Evolutionary conservation across 148 eudicot species (phyloP).

Genomic region (Arctostaphylos glauca): DNA sequence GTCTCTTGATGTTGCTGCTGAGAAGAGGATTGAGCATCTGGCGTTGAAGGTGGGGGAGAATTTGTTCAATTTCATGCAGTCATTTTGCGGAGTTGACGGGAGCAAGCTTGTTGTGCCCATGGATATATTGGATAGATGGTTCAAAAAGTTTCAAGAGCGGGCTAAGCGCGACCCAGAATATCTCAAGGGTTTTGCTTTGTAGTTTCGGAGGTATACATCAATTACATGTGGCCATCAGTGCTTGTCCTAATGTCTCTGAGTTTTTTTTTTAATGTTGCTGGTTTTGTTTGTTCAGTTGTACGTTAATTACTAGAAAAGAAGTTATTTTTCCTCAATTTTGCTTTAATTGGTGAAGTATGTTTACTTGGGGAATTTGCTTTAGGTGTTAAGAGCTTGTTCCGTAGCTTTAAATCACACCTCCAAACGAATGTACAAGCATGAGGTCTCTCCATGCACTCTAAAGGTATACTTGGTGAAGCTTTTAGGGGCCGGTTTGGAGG

Average conservation of each 20-base stretch:
- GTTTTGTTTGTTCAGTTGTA: not conserved
- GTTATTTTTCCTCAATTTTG: not conserved
- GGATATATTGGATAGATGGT: constrained; percentile 97
- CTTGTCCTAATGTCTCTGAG: not conserved
- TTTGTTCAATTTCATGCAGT: constrained; percentile 97
- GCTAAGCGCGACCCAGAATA: constrained; percentile 94
- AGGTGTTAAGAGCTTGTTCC: not conserved
- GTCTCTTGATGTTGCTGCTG: constrained; percentile 79
- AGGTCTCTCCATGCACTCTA: not conserved
- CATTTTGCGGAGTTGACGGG: constrained; percentile 92
- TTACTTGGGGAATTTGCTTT: not conserved
- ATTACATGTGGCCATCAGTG: constrained; percentile 11
- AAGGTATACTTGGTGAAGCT: too few species aligned
- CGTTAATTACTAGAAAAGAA: not conserved
- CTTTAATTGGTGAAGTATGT: not conserved
- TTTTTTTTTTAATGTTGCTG: not conserved
- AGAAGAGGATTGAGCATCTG: constrained; percentile 66
- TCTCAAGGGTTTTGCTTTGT: constrained; percentile 82
- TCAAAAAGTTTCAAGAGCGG: constrained; percentile 90
- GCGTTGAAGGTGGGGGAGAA: constrained; percentile 95
- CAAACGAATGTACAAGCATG: not conserved
- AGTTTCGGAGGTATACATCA: constrained; percentile 24
- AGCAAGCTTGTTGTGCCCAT: constrained; percentile 78
- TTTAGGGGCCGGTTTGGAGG: too few species aligned
- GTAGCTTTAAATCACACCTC: not conserved